Percentiles rank a stretch among this genome's conserved stretches.
Conservation (phyloP, 257 asterid genomes). For the Ehretia macrophylla region DNA sequence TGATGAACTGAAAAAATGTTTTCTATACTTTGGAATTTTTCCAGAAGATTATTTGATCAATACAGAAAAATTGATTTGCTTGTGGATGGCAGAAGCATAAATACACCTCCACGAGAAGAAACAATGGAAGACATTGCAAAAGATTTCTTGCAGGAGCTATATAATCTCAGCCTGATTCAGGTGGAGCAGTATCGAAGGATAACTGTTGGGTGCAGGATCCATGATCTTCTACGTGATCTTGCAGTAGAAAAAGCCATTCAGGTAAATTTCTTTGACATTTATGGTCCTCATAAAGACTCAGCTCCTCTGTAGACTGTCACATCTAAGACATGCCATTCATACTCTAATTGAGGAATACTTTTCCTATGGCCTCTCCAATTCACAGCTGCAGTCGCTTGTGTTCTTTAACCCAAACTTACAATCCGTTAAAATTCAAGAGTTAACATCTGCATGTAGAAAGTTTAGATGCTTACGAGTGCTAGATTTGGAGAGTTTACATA, state of each 20-base stretch:
- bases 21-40: constrained; percentile 6
- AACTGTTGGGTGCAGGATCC: background rate
- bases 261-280: background rate
- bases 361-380: background rate
- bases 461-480: constrained; percentile 6
- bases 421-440: background rate
- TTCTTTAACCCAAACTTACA: background rate
- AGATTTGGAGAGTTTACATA: background rate
- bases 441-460: background rate
- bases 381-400: background rate
- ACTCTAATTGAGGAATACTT: background rate
- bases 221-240: constrained; percentile 10
- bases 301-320: background rate
- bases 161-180: background rate
- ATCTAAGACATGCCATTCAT: background rate
- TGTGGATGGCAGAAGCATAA: constrained; percentile 9
- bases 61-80: background rate
- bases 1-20: background rate
- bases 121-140: constrained; percentile 10
- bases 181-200: background rate
- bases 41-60: background rate
- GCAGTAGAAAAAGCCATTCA: background rate
- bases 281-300: background rate
- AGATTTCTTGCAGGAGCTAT: constrained; percentile 5
- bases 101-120: background rate